Evolutionary conservation across 352 stramenopile genomes (phyloP).

Genomic region (Phytophthora nicotianae): DNA sequence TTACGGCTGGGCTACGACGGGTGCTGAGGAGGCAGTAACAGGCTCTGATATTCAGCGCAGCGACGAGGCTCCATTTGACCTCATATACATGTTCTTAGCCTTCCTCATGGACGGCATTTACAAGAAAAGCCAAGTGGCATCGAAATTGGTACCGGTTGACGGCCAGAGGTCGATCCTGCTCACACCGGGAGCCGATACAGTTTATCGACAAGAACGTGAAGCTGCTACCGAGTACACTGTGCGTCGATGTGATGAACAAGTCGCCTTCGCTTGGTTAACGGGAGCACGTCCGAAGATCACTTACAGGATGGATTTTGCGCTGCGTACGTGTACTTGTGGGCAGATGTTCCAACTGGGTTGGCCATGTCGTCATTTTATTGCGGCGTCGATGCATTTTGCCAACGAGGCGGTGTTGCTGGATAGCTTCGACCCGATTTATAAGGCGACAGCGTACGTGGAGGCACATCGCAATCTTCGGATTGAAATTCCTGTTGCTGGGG

Average conservation of each 20-base stretch:
- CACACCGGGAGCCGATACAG: constrained; percentile 62
- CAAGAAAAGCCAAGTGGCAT: constrained; percentile 74
- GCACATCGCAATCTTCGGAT: constrained; percentile 70
- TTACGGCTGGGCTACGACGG: constrained; percentile 75
- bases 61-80: constrained; percentile 80
- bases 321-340: constrained; percentile 71
- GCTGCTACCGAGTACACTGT: constrained; percentile 65
- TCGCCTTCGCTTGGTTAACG: constrained; percentile 78
- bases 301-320: constrained; percentile 58
- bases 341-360: constrained; percentile 77
- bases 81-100: constrained; percentile 79
- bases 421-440: constrained; percentile 79
- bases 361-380: constrained; percentile 82
- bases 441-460: constrained; percentile 59
- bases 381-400: constrained; percentile 63
- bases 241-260: constrained; percentile 65
- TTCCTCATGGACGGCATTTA: constrained; percentile 81
- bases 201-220: constrained; percentile 69
- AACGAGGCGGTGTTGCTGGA: constrained; percentile 62
- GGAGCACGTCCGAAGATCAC: constrained; percentile 73
- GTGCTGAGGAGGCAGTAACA: constrained; percentile 55
- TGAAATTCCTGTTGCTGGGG: constrained; percentile 73
- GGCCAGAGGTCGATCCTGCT: constrained; percentile 38
- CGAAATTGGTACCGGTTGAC: constrained; percentile 44
- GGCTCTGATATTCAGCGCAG: constrained; percentile 65